phyloP scores from a whole-genome alignment of 2,329 filamentous ascomycete genomes.

The Aspergillus tanneri region DNA sequence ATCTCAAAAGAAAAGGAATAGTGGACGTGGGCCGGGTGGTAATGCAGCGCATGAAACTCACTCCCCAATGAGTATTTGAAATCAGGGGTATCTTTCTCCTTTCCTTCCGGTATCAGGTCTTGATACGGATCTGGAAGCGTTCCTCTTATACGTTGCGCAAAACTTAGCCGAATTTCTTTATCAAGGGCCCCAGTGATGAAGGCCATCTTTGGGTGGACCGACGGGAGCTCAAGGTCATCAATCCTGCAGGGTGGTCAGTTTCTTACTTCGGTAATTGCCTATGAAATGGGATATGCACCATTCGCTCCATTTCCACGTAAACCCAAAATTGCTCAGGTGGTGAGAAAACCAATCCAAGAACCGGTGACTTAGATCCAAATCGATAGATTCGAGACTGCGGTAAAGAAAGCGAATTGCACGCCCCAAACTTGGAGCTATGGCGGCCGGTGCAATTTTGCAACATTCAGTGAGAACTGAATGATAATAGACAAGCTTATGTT shows the following conservation, averaged over 20 bases:
- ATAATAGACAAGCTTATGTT: slow-evolving; percentile 96
- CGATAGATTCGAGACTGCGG: slow-evolving; percentile 75
- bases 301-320: slow-evolving; percentile 99
- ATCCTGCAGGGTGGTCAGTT: slow-evolving; percentile 49
- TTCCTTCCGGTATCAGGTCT: slow-evolving; percentile 74
- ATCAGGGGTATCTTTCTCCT: slow-evolving; percentile 92
- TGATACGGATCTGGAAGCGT: slow-evolving; percentile 85
- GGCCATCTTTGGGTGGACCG: slow-evolving; percentile 82
- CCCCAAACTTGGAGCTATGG: slow-evolving; percentile 91
- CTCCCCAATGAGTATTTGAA: slow-evolving; percentile 83
- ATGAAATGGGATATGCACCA: slow-evolving; percentile 58
- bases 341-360: slow-evolving; percentile 98
- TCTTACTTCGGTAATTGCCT: not conserved
- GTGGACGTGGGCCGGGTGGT: too few relatives aligned
- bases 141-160: slow-evolving; percentile 92
- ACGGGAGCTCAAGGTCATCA: slow-evolving; percentile 74
- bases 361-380: slow-evolving; percentile 79
- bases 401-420: slow-evolving; percentile 91
- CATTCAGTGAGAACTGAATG: slow-evolving; percentile 91
- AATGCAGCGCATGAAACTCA: too few relatives aligned
- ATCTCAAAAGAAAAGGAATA: not conserved
- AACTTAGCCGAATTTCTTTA: slow-evolving; percentile 95
- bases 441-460: slow-evolving; percentile 92
- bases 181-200: slow-evolving; percentile 90
- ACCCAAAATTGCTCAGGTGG: slow-evolving; percentile 97